A percentile compares a stretch with the other conserved stretches of the same genome.
Evolutionary conservation across 1,284 basidiomycete species (phyloP).

Genomic region (Heterobasidion occidentale): DNA sequence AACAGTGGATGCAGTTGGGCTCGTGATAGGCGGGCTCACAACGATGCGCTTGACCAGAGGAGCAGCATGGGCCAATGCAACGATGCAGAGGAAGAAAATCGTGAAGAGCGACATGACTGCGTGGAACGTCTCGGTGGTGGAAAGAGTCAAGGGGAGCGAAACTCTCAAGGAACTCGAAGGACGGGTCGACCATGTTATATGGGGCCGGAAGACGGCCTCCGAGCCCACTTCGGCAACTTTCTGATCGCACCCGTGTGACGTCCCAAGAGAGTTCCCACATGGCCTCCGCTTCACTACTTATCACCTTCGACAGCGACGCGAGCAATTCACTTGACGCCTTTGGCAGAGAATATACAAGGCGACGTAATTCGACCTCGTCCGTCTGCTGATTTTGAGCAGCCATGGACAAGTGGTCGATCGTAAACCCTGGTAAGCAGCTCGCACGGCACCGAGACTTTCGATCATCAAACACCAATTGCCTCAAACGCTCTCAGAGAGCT

Average conservation of each 20-base stretch:
- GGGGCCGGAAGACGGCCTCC: background rate
- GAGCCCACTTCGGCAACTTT: background rate
- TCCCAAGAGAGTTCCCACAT: background rate
- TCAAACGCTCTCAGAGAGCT: too few relatives aligned
- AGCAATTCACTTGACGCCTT: too few relatives aligned
- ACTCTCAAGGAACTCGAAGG: background rate
- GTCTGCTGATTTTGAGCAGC: too few relatives aligned
- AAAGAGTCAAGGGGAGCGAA: background rate
- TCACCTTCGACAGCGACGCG: background rate
- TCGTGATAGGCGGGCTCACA: conserved; percentile 46
- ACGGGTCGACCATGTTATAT: background rate
- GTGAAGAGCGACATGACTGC: conserved; percentile 7
- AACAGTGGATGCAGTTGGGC: conserved; percentile 38
- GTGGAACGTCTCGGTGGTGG: conserved; percentile 4
- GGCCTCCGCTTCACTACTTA: background rate
- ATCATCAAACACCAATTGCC: too few relatives aligned
- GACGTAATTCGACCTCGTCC: too few relatives aligned
- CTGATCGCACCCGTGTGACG: conserved; percentile 1
- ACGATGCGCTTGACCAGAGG: conserved; percentile 43
- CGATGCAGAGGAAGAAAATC: conserved; percentile 5
- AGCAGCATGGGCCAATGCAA: conserved; percentile 13
- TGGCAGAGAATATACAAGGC: too few relatives aligned
- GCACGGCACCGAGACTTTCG: too few relatives aligned
- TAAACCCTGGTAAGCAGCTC: too few relatives aligned
- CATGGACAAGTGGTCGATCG: too few relatives aligned